phyloP scores from a whole-genome alignment of 2,329 filamentous ascomycete genomes.

The Hymenoscyphus albidus region DNA sequence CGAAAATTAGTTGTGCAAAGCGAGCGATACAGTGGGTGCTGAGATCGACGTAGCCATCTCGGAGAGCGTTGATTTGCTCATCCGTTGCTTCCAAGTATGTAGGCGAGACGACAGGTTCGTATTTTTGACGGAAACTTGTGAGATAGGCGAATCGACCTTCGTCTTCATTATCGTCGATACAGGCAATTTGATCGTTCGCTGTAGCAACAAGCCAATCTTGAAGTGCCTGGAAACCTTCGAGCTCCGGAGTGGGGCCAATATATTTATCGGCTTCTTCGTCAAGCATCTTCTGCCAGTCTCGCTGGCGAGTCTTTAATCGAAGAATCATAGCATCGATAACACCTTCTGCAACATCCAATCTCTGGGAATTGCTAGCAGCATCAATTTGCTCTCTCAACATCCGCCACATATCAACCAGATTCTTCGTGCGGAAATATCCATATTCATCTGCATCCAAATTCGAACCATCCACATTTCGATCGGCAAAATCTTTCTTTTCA shows the following conservation, averaged over 20 bases:
- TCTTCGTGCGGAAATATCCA: slow-evolving; percentile 87
- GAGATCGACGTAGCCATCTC: slow-evolving; percentile 91
- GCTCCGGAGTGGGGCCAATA: slow-evolving; percentile 52
- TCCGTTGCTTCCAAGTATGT: slow-evolving; percentile 74
- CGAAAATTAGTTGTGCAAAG: slow-evolving; percentile 84
- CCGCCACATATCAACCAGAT: slow-evolving; percentile 90
- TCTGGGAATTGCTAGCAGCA: slow-evolving; percentile 78
- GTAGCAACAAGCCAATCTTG: slow-evolving; percentile 97
- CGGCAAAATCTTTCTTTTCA: slow-evolving; percentile 76
- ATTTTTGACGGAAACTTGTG: slow-evolving; percentile 78
- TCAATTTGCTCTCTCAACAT: slow-evolving; percentile 93
- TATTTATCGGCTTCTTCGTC: slow-evolving; percentile 80
- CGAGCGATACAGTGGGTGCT: slow-evolving; percentile 87
- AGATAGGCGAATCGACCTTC: slow-evolving; percentile 75
- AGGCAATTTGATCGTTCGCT: slow-evolving; percentile 97
- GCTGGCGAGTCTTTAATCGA: slow-evolving; percentile 76
- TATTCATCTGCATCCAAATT: slow-evolving; percentile 85
- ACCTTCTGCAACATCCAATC: slow-evolving; percentile 87
- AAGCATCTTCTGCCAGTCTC: slow-evolving; percentile 81
- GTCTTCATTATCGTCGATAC: slow-evolving; percentile 87
- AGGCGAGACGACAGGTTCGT: slow-evolving; percentile 74
- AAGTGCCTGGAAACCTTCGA: slow-evolving; percentile 70
- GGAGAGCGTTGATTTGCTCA: slow-evolving; percentile 68
- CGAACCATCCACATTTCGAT: slow-evolving; percentile 67
- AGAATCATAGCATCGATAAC: slow-evolving; percentile 96